Evolutionary conservation across 495 filamentous ascomycete genomes (phyloP).

Genomic region (Lichina pygmaea): DNA sequence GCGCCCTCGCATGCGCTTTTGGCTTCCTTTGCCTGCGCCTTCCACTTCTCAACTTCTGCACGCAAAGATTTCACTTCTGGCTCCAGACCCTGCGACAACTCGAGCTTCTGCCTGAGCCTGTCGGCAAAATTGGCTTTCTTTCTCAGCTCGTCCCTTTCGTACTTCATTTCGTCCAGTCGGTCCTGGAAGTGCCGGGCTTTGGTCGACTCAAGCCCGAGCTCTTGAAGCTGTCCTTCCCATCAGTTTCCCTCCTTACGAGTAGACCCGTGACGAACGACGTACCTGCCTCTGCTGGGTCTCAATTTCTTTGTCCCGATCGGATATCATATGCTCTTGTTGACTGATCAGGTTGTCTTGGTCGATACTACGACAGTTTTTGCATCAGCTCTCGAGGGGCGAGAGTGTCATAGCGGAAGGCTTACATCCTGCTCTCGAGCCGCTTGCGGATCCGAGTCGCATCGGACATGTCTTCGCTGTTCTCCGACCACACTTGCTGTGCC

Average conservation of each 20-base stretch:
- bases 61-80: constrained; percentile 40
- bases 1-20: constrained; percentile 17
- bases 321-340: constrained; percentile 26
- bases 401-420: neutral
- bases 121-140: constrained; percentile 56
- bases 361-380: constrained; percentile 3
- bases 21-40: constrained; percentile 27
- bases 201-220: neutral
- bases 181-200: constrained; percentile 30
- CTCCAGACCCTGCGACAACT: constrained; percentile 41
- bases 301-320: constrained; percentile 13
- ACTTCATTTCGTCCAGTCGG: constrained; percentile 37
- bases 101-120: constrained; percentile 47
- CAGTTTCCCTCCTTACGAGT: neutral
- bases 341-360: constrained; percentile 29
- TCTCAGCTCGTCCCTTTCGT: constrained; percentile 44
- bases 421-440: constrained; percentile 14
- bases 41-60: constrained; percentile 27
- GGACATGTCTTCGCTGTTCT: neutral
- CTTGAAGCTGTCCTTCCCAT: constrained; percentile 1
- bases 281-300: constrained; percentile 7
- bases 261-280: neutral
- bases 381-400: neutral
- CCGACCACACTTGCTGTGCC: neutral
- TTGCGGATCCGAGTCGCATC: constrained; percentile 9